Evolutionary conservation across 441 rosid species (phyloP), one percentile per base, ranked within the genome.

Genomic region (Hypseocharis bilobata): DNA sequence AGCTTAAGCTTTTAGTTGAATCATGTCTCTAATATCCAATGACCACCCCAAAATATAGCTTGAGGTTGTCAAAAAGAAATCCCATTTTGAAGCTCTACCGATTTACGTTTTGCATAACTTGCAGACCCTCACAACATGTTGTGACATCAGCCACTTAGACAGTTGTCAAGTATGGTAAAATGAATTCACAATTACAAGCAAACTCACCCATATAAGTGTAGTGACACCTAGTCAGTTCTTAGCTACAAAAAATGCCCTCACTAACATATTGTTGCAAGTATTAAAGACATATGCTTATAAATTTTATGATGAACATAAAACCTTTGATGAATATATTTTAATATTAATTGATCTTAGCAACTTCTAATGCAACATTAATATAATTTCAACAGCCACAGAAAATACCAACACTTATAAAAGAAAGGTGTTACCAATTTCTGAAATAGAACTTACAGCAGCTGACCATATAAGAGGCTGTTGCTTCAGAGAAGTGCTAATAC

Each of bases 381-480:
- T 26, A 36, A 59, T 27, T 13, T 61, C 44, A 64, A 14, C 30
- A 63, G 40, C 64, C 25, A 6, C 62, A 32, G 44, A 32, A 56
- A 65, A 23, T 16, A 17, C 4, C 32, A 55, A 22, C 10, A 40
- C 51, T 11, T 28, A 67, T 20, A n/a, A 47, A 16, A 6, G 8
- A 38, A 20, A 13, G 5, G 5, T 26, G 66, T 26, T 22, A 64
- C 25, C 29, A 64, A 20, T 30, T 67, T 65, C 45, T 60, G 28
- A 56, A 68, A 60, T 68, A 63, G 67, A 84, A 84, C 95, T 70
- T 84, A 88, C 94, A 76, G 63, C 63, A 56, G 89, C 87, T 72
- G 98, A 91, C 97, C 96, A 94, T 83, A 91, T 91, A 72, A 91
- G 91, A 40, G 99, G 96, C 69, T 93, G 96, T 77, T 88, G 98